Percentiles rank a stretch among this genome's conserved stretches.
phyloP scores from a whole-genome alignment of 495 filamentous ascomycete genomes.

The Penicillium canariense region DNA sequence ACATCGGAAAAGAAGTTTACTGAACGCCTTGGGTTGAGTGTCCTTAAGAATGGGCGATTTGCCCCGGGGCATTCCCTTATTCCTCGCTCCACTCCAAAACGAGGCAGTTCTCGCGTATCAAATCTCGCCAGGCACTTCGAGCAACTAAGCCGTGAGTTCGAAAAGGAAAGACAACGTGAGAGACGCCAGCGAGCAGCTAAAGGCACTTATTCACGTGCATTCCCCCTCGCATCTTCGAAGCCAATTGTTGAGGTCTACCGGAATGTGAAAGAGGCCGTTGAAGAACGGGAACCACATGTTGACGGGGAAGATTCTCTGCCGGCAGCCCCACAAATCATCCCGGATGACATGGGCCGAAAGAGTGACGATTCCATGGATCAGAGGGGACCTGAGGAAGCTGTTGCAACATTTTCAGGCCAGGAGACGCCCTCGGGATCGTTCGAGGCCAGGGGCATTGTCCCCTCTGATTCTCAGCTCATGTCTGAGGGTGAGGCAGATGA shows the following conservation, averaged over 20 bases:
- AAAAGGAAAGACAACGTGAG: constrained; percentile 88
- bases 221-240: constrained; percentile 87
- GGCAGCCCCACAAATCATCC: constrained; percentile 26
- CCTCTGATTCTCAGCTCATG: constrained; percentile 50
- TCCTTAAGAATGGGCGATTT: constrained; percentile 60
- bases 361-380: constrained; percentile 30
- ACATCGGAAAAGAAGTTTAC: constrained; percentile 68
- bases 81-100: constrained; percentile 75
- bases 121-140: constrained; percentile 93
- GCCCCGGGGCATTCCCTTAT: constrained; percentile 71
- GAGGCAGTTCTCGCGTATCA: constrained; percentile 73
- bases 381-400: constrained; percentile 19
- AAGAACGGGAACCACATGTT: constrained; percentile 72
- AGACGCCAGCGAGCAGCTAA: constrained; percentile 78
- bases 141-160: constrained; percentile 92
- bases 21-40: constrained; percentile 59
- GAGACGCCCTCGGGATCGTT: constrained; percentile 38
- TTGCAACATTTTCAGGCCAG: constrained; percentile 15
- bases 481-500: constrained; percentile 70
- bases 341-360: constrained; percentile 27
- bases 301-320: constrained; percentile 52
- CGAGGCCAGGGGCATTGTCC: constrained; percentile 49
- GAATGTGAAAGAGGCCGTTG: constrained; percentile 88
- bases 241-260: constrained; percentile 95
- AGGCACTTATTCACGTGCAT: constrained; percentile 74